A percentile compares a stretch with the other conserved stretches of the same genome.
Evolutionary conservation across 345 rosid species (phyloP).

Genomic region (Rhodamnia rubescens): DNA sequence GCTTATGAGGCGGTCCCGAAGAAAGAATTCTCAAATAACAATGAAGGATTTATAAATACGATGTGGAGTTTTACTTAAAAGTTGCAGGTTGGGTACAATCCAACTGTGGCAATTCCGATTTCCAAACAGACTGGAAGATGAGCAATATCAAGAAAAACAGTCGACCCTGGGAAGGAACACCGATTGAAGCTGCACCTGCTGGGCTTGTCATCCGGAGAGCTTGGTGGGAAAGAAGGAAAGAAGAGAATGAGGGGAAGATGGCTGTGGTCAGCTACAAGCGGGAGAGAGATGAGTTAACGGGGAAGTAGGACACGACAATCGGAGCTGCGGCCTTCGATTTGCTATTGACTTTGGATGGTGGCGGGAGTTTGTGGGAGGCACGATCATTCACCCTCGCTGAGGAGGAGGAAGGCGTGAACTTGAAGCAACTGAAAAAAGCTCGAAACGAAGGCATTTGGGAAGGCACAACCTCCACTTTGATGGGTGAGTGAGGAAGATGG

Average conservation of each 20-base stretch:
- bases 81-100: neutral
- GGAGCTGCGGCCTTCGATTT: neutral
- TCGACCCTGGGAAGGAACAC: neutral
- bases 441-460: neutral
- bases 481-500: neutral
- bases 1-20: neutral
- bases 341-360: neutral
- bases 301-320: constrained; percentile 5
- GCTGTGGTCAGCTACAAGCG: constrained; percentile 2
- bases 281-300: constrained; percentile 9
- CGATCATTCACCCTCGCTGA: neutral
- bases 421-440: neutral
- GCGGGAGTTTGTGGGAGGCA: neutral
- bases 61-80: neutral
- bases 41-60: neutral
- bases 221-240: neutral
- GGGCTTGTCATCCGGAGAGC: neutral
- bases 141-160: neutral
- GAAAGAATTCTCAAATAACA: neutral
- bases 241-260: neutral
- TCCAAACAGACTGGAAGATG: neutral
- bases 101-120: neutral
- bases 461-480: neutral
- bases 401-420: neutral
- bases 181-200: neutral